Evolutionary conservation across 805 yeast genomes (phyloP), one percentile per base, ranked within the genome.

Genomic region (Candida glaebosa): DNA sequence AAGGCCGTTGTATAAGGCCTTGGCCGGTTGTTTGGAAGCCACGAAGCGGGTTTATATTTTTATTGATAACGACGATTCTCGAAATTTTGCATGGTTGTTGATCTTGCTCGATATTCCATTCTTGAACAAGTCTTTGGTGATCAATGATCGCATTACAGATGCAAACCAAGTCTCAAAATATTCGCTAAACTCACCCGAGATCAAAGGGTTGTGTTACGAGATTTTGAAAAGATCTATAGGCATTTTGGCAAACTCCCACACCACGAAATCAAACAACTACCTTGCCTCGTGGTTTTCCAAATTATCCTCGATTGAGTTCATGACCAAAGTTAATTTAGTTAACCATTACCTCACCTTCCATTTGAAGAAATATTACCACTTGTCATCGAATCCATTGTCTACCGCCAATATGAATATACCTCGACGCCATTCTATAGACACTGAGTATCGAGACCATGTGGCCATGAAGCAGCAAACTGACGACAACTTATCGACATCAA

Each of bases 301-400:
- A 34, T 52, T 70, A 14, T 61, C 81, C 0, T 41, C 49, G 0
- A 60, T 57, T 0, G 70, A 65, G 6, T 83, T 84, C 47, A 57
- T 58, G 7, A 53, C 58, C 2, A 81, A 82, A 49, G 75, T 88
- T 0, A 87, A 87, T 31, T 64, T 84, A 24, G 52, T 87, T 37
- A 90, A 89, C 53, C 68, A 87, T 17, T 88, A 84, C 60, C 74
- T 89, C 28, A 84, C 95, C 0, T 87, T 85, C 54, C 87, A 87
- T 34, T 65, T 90, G 41, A 75, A 81, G 31, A 70, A 79, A 44
- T 68, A 78, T 40, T 67, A 73, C 47, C 73, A 69, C 54, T 48
- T 55, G 43, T 61, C 67, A 39, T 56, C 65, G 45, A 63, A 58
- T 31, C 60, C 60, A 2, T 49, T 48, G 9, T 30, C 45, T 24